Percentiles rank a stretch among this genome's conserved stretches.
phyloP scores from a whole-genome alignment of 2,329 filamentous ascomycete species.

The Diplodia scrobiculata region DNA sequence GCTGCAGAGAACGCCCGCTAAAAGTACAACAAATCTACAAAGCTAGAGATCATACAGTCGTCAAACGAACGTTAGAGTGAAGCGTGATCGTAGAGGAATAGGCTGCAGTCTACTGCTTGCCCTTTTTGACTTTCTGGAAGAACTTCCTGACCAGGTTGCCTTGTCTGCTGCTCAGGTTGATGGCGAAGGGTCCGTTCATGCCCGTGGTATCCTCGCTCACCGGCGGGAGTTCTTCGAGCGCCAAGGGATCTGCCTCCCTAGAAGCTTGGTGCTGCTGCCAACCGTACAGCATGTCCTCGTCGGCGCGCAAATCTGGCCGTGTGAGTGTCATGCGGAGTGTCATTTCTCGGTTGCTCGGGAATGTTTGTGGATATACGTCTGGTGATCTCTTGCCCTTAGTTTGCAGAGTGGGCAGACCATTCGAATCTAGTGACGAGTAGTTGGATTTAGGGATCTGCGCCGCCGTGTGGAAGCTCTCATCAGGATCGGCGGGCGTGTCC shows the following conservation, averaged over 20 bases:
- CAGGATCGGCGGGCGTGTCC: conserved; percentile 43
- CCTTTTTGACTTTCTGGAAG: conserved; percentile 42
- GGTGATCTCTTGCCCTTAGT: conserved; percentile 31
- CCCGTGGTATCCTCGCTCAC: conserved; percentile 53
- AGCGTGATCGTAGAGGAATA: conserved; percentile 11
- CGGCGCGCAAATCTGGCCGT: conserved; percentile 77
- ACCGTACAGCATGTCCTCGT: conserved; percentile 71
- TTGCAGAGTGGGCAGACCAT: conserved; percentile 36
- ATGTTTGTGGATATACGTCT: conserved; percentile 38
- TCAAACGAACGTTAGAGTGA: conserved; percentile 21
- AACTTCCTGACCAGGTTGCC: conserved; percentile 43
- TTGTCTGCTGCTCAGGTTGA: conserved; percentile 41
- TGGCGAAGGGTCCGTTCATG: conserved; percentile 51
- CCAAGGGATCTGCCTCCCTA: conserved; percentile 54
- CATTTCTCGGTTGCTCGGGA: conserved; percentile 76
- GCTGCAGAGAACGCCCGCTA: conserved; percentile 30
- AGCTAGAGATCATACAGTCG: conserved; percentile 24
- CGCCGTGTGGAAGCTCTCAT: conserved; percentile 40
- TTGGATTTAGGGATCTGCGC: conserved; percentile 39
- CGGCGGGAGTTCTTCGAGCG: conserved; percentile 56
- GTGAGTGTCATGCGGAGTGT: conserved; percentile 95
- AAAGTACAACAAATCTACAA: conserved; percentile 29
- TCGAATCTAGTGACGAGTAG: conserved; percentile 41
- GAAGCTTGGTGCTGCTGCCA: conserved; percentile 55
- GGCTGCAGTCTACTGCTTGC: conserved; percentile 18